Base-by-base conservation (phyloP, 2,329 filamentous ascomycete genomes). In the Macrophomina pseudophaseolina region DNA sequence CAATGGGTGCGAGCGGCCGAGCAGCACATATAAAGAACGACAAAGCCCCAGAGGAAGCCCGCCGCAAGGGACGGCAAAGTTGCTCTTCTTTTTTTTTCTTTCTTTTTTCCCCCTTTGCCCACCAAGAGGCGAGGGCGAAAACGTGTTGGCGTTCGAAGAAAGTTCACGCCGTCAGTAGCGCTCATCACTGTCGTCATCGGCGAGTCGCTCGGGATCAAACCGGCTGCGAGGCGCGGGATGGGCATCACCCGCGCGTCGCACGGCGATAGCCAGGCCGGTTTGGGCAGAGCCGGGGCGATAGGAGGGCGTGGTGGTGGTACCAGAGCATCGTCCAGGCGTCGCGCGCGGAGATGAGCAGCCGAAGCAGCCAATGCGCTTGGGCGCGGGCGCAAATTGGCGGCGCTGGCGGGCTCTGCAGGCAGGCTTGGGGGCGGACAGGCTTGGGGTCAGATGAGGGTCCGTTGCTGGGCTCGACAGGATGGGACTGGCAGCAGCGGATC, bases 291-390 rank as follows among this genome's bases (percentile, higher is more conserved):
- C 3, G 23, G 54, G 18, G 8, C 42, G 56, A 46, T 23, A 48
- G 40, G 56, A 60, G 40, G 2, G 44, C 9, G 42, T 18, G 56
- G 44, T 49, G 58, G 58, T 62, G 32, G 58, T 49, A 62, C 58
- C 33, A 49, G 18, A 48, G 54, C 46, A 18, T 42, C 58, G 44
- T 49, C 49, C 42, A 62, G 58, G 58, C 58, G 58, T 62, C 58
- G 58, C 58, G 42, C 16, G 58, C 58, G 58, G 58, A 62, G 58
- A 62, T 62, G 58, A 62, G 44, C 44, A 49, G 58, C 35, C 58
- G 42, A 44, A 38, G 30, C 58, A 62, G 58, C 58, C 58, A 62
- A 49, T 62, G 58, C 58, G 58, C 58, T 60, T 60, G 40, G 44
- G 58, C 44, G 58, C 44, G 18, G 58, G 30, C 58, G 58, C 58